Percentiles rank a stretch among this genome's conserved stretches.
Conservation (phyloP, 106 monocot species). For the Dendrobium nobile region DNA sequence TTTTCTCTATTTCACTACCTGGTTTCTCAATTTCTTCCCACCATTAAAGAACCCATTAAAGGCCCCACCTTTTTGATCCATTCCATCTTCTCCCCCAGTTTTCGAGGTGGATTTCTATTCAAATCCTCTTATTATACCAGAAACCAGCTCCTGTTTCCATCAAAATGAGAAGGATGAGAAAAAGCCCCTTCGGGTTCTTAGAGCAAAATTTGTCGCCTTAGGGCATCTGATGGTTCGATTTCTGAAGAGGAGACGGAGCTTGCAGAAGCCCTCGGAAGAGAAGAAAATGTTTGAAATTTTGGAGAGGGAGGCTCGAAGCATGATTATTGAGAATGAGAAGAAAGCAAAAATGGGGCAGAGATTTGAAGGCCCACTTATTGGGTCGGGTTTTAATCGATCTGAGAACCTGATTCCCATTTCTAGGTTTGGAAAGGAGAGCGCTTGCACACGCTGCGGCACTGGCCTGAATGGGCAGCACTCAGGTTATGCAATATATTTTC, state of each 20-base stretch:
- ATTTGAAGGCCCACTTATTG: slow-evolving; percentile 23
- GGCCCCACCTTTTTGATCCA: no score
- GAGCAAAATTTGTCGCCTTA: neutral
- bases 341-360: neutral
- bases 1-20: no score
- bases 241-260: slow-evolving; percentile 22
- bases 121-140: no score
- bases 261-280: slow-evolving; percentile 4
- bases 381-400: slow-evolving; percentile 22
- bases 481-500: neutral
- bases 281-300: slow-evolving; percentile 8
- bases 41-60: no score
- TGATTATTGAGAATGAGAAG: slow-evolving; percentile 11
- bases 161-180: no score
- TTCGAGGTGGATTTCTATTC: no score
- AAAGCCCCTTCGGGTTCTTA: no score
- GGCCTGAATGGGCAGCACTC: neutral
- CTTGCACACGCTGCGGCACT: neutral
- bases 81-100: no score
- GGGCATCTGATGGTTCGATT: slow-evolving; percentile 31
- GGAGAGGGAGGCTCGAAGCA: slow-evolving; percentile 24
- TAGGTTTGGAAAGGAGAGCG: slow-evolving; percentile 18
- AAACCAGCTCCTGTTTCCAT: no score
- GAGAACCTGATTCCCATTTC: slow-evolving; percentile 11
- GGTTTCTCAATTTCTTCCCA: no score